Base-by-base conservation (phyloP, 345 rosid species). In the Hirschfeldia incana region DNA sequence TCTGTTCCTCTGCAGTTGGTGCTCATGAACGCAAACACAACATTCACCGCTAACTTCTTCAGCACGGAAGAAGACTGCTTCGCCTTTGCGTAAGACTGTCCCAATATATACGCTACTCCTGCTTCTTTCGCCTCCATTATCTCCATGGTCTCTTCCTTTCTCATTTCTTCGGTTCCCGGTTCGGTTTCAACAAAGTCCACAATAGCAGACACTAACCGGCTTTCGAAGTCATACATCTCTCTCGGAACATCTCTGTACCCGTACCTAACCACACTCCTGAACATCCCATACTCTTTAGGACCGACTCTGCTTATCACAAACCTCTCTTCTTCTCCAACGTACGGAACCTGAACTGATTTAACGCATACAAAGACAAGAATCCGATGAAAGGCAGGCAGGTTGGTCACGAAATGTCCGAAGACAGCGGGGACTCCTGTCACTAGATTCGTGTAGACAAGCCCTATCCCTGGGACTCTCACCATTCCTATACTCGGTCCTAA, bases 391-490 rank as follows among this genome's bases (percentile, higher is more conserved):
- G 97, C 97, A 0, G 97, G 97, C 72, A 94, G 64, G 39, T 92
- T 90, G 4, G 97, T 89, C 65, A 94, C 88, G 42, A 94, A 94
- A 69, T 92, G 98, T 74, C 93, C 90, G 65, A 94, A 92, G 58
- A 91, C 84, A 11, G 97, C 89, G 0, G 98, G 97, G n/a, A 92
- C 85, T 30, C 97, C 98, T 0, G 90, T 89, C 6, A 83, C 90
- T 4, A 91, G 83, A 68, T 91, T 86, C 0, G 93, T 82, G 84
- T 88, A 92, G 61, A 92, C 82, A 5, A 94, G 87, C 6, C 92
- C 98, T 1, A 94, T 92, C 11, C 97, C 98, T 0, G 94, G 97
- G 58, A 94, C 89, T 66, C 93, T 86, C 33, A 91, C 94, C 88
- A 92, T 88, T 13, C 97, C 93, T 11, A 94, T 92, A 69, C 94